phyloP scores from a whole-genome alignment of 164 flowering plant species.

The Nelumbo lutea region DNA sequence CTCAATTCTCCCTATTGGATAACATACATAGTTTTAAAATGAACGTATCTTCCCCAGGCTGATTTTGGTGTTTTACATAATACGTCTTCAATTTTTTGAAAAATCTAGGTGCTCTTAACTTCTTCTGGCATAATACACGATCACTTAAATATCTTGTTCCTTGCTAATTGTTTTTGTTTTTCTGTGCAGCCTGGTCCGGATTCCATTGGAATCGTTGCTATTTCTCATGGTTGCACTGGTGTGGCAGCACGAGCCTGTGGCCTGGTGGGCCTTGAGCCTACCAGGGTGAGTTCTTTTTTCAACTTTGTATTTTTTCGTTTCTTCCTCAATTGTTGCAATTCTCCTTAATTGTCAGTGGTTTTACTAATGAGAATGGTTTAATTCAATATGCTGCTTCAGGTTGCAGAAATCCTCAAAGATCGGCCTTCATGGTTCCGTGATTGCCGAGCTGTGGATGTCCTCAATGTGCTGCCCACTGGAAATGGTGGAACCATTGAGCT shows the following conservation, averaged over 20 bases:
- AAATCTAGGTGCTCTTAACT: too few species aligned
- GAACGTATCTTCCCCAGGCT: too few species aligned
- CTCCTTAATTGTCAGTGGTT: not conserved
- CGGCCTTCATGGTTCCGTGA: conserved; percentile 73
- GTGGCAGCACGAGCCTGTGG: conserved; percentile 10
- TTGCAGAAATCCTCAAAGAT: conserved; percentile 81
- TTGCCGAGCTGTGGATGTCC: conserved; percentile 63
- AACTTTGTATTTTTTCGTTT: not conserved
- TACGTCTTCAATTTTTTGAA: too few species aligned
- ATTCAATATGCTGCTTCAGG: conserved; percentile 24
- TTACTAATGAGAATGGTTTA: not conserved
- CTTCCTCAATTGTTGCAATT: not conserved
- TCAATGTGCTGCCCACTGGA: conserved; percentile 57
- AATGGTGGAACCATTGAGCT: conserved; percentile 72
- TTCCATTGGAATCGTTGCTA: conserved; percentile 88
- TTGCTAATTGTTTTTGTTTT: not conserved
- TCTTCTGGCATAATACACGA: too few species aligned
- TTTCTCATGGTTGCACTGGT: conserved; percentile 58
- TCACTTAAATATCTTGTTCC: not conserved
- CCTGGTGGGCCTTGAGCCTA: conserved; percentile 9
- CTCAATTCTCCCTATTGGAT: not conserved
- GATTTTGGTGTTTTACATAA: too few species aligned
- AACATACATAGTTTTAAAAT: too few species aligned
- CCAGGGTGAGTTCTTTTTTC: not conserved
- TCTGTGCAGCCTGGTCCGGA: conserved; percentile 84